Base-by-base conservation (phyloP, 1,139 yeast genomes). In the Yamadazyma aaseri region DNA sequence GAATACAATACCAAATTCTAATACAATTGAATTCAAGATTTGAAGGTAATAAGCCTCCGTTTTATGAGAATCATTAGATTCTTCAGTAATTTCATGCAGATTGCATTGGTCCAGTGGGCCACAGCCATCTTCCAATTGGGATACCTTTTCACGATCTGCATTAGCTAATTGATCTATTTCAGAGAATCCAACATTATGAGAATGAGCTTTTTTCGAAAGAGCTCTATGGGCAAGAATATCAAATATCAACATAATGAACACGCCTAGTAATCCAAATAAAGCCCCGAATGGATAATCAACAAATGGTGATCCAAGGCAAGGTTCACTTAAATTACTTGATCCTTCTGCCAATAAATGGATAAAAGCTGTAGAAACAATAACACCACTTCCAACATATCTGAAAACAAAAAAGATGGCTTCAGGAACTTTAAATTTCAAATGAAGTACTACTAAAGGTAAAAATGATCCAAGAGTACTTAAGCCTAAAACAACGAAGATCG, bases 1-100 rank as follows among this genome's bases (percentile, higher is more conserved):
- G 47, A 63, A 62, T 10, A 65, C 57, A 20, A 65, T 61, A 13
- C 71, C 71, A 39, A 65, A 63, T 46, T 65, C 71, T 14, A 65
- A 50, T 8, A 63, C 51, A 34, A 63, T 53, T 13, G 56, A 45
- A 30, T 56, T 56, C 21, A 56, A 34, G 15, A 58, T 51, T 36
- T 50, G 54, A 26, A 41, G 44, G 29, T 48, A 44, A 17, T 11
- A 28, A 18, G 8, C 20, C 9, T 18, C 20, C 6, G 20, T 18
- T 18, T 18, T 18, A 18, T 18, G 8, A 7, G 6, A 6, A 9
- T 18, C 9, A 18, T 18, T 6, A 7, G 9, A 18, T 9, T 18
- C 20, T 9, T 18, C 20, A 18, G 20, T 6, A 9, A 7, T 6
- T 7, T 18, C 9, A 9, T 18, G 20, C 9, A 18, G 9, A 6